phyloP scores from a whole-genome alignment of 306 rosid genomes.

The Astragalus membranaceus region DNA sequence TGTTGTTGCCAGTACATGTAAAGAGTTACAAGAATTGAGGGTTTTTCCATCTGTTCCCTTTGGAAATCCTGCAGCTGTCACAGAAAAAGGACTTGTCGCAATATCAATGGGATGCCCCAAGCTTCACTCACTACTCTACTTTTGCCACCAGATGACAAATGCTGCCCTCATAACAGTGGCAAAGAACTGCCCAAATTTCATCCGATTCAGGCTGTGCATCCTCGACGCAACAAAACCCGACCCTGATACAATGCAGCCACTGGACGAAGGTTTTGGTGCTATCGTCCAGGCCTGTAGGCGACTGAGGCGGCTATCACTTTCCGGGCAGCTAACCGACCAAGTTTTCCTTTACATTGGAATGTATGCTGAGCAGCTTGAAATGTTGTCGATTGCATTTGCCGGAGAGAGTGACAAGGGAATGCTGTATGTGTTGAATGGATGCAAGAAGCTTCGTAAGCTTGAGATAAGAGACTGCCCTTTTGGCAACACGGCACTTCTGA shows the following conservation, averaged over 20 bases:
- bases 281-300: slow-evolving; percentile 80
- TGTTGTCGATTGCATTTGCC: slow-evolving; percentile 89
- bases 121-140: slow-evolving; percentile 77
- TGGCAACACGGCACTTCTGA: slow-evolving; percentile 69
- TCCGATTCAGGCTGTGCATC: slow-evolving; percentile 71
- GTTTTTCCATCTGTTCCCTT: slow-evolving; percentile 69
- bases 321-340: slow-evolving; percentile 62
- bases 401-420: slow-evolving; percentile 85
- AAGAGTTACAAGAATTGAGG: slow-evolving; percentile 80
- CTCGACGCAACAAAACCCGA: slow-evolving; percentile 71
- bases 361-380: slow-evolving; percentile 89
- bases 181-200: slow-evolving; percentile 80
- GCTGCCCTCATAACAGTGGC: slow-evolving; percentile 88
- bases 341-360: slow-evolving; percentile 87
- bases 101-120: slow-evolving; percentile 79
- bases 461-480: slow-evolving; percentile 91
- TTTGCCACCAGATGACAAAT: slow-evolving; percentile 94
- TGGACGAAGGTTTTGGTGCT: slow-evolving; percentile 97
- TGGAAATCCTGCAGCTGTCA: slow-evolving; percentile 55
- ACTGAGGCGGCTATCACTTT: slow-evolving; percentile 71
- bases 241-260: slow-evolving; percentile 57
- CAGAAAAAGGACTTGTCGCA: slow-evolving; percentile 79
- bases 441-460: slow-evolving; percentile 93
- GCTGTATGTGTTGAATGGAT: slow-evolving; percentile 82
- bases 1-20: slow-evolving; percentile 68